phyloP scores from a whole-genome alignment of 2,329 filamentous ascomycete genomes.

The Corynespora cassiicola region DNA sequence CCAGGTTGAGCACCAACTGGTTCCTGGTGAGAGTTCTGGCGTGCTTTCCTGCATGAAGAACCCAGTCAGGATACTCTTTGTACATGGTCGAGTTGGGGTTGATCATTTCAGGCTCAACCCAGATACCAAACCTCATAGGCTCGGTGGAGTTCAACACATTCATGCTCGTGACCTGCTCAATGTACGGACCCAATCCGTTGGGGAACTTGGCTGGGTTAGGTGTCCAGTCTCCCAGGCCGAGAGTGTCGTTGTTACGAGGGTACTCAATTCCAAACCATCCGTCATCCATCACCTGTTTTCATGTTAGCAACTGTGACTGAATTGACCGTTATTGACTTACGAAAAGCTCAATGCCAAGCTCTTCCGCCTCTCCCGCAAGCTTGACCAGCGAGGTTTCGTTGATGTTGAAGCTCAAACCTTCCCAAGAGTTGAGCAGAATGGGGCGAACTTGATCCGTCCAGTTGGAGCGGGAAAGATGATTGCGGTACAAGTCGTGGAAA shows the following conservation, averaged over 20 bases:
- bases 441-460: conserved; percentile 61
- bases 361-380: conserved; percentile 63
- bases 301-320: no score
- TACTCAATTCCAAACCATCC: conserved; percentile 72
- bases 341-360: conserved; percentile 67
- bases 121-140: conserved; percentile 67
- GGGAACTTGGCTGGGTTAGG: conserved; percentile 67
- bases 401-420: conserved; percentile 66
- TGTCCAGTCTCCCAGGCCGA: conserved; percentile 69
- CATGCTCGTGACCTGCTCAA: conserved; percentile 59
- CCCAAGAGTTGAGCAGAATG: conserved; percentile 70
- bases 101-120: conserved; percentile 74
- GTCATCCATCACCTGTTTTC: conserved; percentile 69
- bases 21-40: conserved; percentile 62
- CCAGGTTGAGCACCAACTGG: conserved; percentile 69
- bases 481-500: conserved; percentile 67
- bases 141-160: conserved; percentile 55
- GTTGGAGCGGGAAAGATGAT: conserved; percentile 66
- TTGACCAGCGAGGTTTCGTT: conserved; percentile 63
- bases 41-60: conserved; percentile 63
- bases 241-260: conserved; percentile 63
- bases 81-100: conserved; percentile 69
- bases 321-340: no score
- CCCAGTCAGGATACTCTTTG: conserved; percentile 69
- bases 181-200: conserved; percentile 59